Percentiles rank a stretch among this genome's conserved stretches.
Conservation (phyloP, 805 yeast genomes). For the Saccharomyces mikatae region DNA sequence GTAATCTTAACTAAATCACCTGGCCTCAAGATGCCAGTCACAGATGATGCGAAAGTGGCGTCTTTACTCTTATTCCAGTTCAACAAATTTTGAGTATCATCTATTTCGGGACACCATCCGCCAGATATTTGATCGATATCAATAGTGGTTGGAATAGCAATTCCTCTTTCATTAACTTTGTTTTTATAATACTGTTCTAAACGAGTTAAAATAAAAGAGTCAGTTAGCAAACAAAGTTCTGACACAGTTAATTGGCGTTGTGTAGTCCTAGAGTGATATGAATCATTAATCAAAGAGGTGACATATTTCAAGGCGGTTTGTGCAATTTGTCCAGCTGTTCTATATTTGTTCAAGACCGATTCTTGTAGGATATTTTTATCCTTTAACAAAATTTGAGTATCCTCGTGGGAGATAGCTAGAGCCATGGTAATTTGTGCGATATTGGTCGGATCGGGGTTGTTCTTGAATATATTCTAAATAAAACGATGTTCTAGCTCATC, state of each 20-base stretch:
- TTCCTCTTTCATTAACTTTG: constrained; percentile 76
- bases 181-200: constrained; percentile 52
- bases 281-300: constrained; percentile 57
- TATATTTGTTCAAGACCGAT: constrained; percentile 66
- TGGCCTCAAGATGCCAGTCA: constrained; percentile 32
- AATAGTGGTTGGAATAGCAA: constrained; percentile 83
- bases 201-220: constrained; percentile 58
- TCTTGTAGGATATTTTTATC: constrained; percentile 62
- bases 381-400: constrained; percentile 61
- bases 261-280: constrained; percentile 46
- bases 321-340: constrained; percentile 81
- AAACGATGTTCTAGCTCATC: constrained; percentile 4
- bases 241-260: constrained; percentile 43
- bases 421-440: constrained; percentile 40
- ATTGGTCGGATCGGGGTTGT: not conserved
- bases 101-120: constrained; percentile 84
- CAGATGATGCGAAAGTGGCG: constrained; percentile 16
- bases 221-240: constrained; percentile 78
- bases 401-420: constrained; percentile 66
- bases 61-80: constrained; percentile 21
- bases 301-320: constrained; percentile 73
- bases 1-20: constrained; percentile 85
- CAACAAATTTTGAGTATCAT: constrained; percentile 39
- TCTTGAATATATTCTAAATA: not conserved
- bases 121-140: constrained; percentile 71